Conservation (phyloP, 2,329 filamentous ascomycete genomes). For the Colletotrichum simmondsii region DNA sequence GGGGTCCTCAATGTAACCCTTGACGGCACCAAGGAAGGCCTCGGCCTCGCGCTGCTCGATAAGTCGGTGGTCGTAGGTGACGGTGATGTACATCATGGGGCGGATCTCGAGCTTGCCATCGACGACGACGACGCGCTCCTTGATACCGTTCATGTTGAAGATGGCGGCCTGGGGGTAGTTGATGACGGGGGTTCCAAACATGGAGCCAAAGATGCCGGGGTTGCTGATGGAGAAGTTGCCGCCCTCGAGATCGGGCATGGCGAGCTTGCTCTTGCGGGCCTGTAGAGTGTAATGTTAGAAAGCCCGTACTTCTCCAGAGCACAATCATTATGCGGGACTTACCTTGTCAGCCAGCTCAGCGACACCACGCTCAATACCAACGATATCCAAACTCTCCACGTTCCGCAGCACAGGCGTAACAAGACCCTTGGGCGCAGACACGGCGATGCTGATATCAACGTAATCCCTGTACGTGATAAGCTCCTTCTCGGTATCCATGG, state of each 20-base stretch:
- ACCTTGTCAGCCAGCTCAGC: slow-evolving; percentile 72
- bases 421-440: slow-evolving; percentile 76
- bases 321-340: slow-evolving; percentile 48
- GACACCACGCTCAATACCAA: slow-evolving; percentile 63
- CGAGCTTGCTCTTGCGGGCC: slow-evolving; percentile 78
- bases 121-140: slow-evolving; percentile 64
- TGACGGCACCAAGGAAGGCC: slow-evolving; percentile 59
- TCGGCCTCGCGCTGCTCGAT: slow-evolving; percentile 70
- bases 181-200: slow-evolving; percentile 73
- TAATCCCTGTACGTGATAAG: slow-evolving; percentile 69
- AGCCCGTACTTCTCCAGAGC: background rate
- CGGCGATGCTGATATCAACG: slow-evolving; percentile 79
- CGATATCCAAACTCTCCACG: slow-evolving; percentile 59
- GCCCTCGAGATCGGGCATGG: slow-evolving; percentile 81
- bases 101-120: slow-evolving; percentile 61
- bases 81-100: slow-evolving; percentile 60
- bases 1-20: slow-evolving; percentile 49
- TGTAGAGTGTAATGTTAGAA: slow-evolving; percentile 39
- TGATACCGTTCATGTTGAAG: slow-evolving; percentile 70
- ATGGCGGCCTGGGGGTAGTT: slow-evolving; percentile 77
- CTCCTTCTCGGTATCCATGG: slow-evolving; percentile 65
- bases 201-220: slow-evolving; percentile 76
- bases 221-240: slow-evolving; percentile 84
- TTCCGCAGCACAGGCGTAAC: slow-evolving; percentile 82
- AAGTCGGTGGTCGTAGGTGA: slow-evolving; percentile 64